These are phyloP conservation scores for Psidium friedrichsthalianum DNA, from an alignment of 345 rosid species.

Conservation along the genomic window DNA sequence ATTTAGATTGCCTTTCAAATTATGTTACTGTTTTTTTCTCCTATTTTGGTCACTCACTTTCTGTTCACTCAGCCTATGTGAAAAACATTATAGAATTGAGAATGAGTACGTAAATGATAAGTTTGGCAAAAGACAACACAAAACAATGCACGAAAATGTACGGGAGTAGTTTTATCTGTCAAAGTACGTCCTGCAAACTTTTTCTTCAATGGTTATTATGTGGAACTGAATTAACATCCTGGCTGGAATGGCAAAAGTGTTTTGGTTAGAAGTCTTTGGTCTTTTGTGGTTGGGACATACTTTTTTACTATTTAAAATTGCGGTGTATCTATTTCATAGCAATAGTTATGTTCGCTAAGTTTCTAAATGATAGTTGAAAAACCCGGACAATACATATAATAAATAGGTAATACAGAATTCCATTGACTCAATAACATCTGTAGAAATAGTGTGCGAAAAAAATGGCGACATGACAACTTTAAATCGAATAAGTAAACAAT, in stretches of 20 bases:
- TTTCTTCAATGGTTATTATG: not conserved
- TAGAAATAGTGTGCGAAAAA: not conserved
- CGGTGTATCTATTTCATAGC: not conserved
- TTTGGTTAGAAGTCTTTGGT: not conserved
- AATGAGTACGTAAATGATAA: not conserved
- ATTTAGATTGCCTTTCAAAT: not conserved
- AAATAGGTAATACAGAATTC: not conserved
- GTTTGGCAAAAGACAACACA: not conserved
- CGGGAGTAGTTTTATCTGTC: not conserved
- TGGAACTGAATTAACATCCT: not conserved
- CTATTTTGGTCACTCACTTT: not conserved
- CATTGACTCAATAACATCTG: not conserved
- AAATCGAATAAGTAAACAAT: not conserved
- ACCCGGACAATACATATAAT: not conserved
- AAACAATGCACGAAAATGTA: not conserved
- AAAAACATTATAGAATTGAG: not conserved
- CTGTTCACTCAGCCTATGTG: not conserved
- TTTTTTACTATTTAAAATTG: not conserved
- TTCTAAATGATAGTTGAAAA: not conserved
- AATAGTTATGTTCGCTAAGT: not conserved
- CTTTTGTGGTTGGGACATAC: not conserved
- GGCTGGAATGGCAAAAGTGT: not conserved
- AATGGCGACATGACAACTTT: not conserved
- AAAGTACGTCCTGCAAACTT: not conserved
- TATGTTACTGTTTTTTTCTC: not conserved